phyloP scores from a whole-genome alignment of 768 basidiomycete species.

The Hemileccinum impolitum region DNA sequence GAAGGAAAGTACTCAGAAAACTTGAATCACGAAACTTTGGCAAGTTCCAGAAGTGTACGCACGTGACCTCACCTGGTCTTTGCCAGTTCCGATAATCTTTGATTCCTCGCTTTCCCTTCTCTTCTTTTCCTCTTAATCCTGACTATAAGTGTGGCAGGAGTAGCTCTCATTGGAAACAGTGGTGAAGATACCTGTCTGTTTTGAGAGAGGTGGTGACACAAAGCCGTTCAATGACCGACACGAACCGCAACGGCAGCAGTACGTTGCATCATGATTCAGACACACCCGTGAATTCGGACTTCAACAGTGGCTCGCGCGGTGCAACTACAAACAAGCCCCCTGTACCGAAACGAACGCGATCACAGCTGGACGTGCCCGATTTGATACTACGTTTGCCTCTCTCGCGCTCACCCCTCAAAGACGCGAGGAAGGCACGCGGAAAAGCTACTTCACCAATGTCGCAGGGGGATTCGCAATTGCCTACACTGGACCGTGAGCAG shows the following conservation, averaged over 20 bases:
- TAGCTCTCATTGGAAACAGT: neutral
- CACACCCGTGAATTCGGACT: neutral
- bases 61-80: too few species aligned
- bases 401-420: slow-evolving; percentile 50
- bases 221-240: slow-evolving; percentile 15
- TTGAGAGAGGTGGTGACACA: neutral
- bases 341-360: slow-evolving; percentile 40
- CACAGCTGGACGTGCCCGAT: slow-evolving; percentile 48
- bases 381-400: slow-evolving; percentile 43
- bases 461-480: neutral
- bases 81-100: too few species aligned
- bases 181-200: neutral
- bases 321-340: neutral
- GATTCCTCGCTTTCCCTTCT: too few species aligned
- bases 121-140: neutral
- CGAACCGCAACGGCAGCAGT: slow-evolving; percentile 9
- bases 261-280: slow-evolving; percentile 5
- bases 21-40: too few species aligned
- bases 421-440: slow-evolving; percentile 38
- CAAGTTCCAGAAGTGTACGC: too few species aligned
- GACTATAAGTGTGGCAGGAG: neutral
- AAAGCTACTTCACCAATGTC: slow-evolving; percentile 18
- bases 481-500: neutral
- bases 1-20: too few species aligned
- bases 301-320: slow-evolving; percentile 1